Percentiles rank a stretch among this genome's conserved stretches.
phyloP scores from a whole-genome alignment of 2,329 filamentous ascomycete species.

The Calonectria honghensis region DNA sequence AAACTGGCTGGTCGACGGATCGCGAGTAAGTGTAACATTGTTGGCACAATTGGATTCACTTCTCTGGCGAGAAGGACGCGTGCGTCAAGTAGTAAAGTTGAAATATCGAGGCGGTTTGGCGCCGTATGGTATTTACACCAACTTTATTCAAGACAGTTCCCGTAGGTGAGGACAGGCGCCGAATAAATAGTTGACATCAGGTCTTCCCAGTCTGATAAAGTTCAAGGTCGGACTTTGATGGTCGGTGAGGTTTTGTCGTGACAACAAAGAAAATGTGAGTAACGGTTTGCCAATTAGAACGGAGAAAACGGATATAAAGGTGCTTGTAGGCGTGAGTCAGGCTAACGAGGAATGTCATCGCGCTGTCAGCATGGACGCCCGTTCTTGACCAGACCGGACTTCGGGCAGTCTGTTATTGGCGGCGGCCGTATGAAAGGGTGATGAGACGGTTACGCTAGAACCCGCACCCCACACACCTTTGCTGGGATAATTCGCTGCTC shows the following conservation, averaged over 20 bases:
- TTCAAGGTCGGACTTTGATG: conserved; percentile 1
- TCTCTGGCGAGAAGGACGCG: neutral
- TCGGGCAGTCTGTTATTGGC: conserved; percentile 30
- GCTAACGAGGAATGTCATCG: neutral
- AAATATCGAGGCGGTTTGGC: neutral
- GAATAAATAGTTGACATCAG: conserved; percentile 1
- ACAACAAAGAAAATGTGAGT: neutral
- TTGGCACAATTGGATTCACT: neutral
- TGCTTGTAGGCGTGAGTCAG: neutral
- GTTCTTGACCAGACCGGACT: conserved; percentile 24
- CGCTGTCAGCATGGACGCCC: conserved; percentile 26
- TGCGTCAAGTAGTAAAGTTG: neutral
- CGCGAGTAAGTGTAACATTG: conserved; percentile 42
- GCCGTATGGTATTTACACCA: neutral
- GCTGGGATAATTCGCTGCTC: neutral
- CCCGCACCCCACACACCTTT: neutral
- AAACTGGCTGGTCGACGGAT: conserved; percentile 46
- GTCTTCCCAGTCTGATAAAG: neutral
- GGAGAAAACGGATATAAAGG: neutral
- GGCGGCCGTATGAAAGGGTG: neutral
- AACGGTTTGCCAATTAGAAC: neutral
- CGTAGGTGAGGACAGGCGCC: neutral
- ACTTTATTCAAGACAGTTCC: neutral
- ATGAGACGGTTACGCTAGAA: conserved; percentile 5
- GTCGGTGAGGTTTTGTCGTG: neutral